A percentile compares a stretch with the other conserved stretches of the same genome.
Evolutionary conservation across 148 eudicot genomes (phyloP).

Genomic region (Rhododendron griersonianum): DNA sequence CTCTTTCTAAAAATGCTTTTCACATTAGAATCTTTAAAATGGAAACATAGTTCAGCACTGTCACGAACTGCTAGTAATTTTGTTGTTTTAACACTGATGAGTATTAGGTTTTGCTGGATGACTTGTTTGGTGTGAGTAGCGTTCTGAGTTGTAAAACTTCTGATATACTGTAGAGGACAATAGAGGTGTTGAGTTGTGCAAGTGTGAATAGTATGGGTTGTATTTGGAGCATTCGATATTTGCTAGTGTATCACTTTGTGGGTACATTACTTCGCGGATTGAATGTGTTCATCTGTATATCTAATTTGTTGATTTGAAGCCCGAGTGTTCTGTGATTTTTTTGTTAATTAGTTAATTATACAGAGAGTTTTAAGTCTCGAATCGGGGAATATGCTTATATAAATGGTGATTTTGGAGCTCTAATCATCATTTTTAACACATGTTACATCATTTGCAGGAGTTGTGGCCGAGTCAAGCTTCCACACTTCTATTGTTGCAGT

Average conservation of each 20-base stretch:
- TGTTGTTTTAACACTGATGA: not conserved
- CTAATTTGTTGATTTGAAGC: not conserved
- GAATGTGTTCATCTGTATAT: not conserved
- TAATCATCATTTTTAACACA: not conserved
- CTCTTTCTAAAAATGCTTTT: not conserved
- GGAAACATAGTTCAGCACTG: not conserved
- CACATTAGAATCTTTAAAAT: too few relatives aligned
- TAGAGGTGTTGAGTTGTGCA: not conserved
- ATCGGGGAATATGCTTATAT: not conserved
- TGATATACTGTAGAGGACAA: not conserved
- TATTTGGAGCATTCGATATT: not conserved
- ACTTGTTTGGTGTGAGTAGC: too few relatives aligned
- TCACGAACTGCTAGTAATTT: not conserved
- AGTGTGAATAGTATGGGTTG: not conserved
- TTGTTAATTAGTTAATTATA: not conserved
- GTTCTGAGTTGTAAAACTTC: too few relatives aligned
- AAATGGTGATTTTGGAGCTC: not conserved
- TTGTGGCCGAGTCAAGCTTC: constrained; percentile 76
- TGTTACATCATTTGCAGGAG: constrained; percentile 33
- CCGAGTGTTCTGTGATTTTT: not conserved
- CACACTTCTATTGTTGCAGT: constrained; percentile 85
- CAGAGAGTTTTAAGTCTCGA: not conserved
- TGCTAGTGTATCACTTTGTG: not conserved
- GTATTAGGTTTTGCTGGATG: not conserved
- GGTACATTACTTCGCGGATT: not conserved